Evolutionary conservation across 768 basidiomycete species (phyloP).

Genomic region (Zangia roseola): DNA sequence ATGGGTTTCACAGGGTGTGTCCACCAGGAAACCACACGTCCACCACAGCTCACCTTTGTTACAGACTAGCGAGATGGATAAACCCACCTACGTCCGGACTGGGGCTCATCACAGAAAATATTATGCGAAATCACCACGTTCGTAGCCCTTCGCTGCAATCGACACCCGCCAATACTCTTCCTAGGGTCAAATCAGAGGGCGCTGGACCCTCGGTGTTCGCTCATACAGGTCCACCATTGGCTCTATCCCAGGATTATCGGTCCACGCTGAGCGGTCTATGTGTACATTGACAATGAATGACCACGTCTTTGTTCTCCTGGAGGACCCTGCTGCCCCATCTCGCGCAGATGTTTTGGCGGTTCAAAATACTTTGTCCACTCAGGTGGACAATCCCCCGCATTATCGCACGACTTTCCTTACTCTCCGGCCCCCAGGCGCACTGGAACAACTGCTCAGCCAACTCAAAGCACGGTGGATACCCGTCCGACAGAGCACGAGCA

Average conservation of each 20-base stretch:
- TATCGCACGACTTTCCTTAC: constrained; percentile 79
- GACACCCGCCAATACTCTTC: constrained; percentile 12
- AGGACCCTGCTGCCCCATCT: constrained; percentile 71
- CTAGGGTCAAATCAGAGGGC: constrained; percentile 59
- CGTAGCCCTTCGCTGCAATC: constrained; percentile 21
- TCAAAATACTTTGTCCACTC: constrained; percentile 40
- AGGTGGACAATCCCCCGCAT: constrained; percentile 43
- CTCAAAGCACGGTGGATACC: constrained; percentile 76
- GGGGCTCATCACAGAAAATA: constrained; percentile 66
- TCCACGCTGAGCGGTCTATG: constrained; percentile 66
- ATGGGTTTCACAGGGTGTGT: constrained; percentile 68
- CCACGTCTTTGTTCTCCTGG: constrained; percentile 75
- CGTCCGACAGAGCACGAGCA: constrained; percentile 50
- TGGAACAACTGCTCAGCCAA: constrained; percentile 74
- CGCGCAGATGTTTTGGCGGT: constrained; percentile 51
- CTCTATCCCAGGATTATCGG: constrained; percentile 49
- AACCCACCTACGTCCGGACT: constrained; percentile 77
- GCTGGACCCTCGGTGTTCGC: constrained; percentile 68
- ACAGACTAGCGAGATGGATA: constrained; percentile 75
- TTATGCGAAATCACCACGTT: constrained; percentile 67
- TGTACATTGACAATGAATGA: constrained; percentile 77
- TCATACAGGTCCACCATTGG: constrained; percentile 74
- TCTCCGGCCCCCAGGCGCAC: constrained; percentile 65
- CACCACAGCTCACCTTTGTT: constrained; percentile 5
- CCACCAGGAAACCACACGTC: neutral